phyloP scores from a whole-genome alignment of 208 protist genomes.

The Leishmania major region DNA sequence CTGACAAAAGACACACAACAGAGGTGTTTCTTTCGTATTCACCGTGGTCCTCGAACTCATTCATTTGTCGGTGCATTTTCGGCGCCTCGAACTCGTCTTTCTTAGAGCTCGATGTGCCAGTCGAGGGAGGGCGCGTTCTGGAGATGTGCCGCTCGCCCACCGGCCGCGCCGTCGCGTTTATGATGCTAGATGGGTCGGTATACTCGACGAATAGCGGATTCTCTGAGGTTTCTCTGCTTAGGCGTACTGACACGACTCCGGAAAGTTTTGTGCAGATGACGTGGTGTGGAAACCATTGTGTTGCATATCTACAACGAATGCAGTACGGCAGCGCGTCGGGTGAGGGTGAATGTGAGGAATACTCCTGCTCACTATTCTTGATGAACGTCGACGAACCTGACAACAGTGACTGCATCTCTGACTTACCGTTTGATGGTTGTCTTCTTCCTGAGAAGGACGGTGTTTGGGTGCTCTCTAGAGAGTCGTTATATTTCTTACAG shows the following conservation, averaged over 20 bases:
- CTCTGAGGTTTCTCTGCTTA: slow-evolving; percentile 58
- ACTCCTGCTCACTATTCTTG: slow-evolving; percentile 44
- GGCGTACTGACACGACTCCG: slow-evolving; percentile 10
- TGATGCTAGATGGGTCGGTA: slow-evolving; percentile 65
- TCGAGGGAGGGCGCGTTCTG: slow-evolving; percentile 54
- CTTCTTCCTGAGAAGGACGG: slow-evolving; percentile 69
- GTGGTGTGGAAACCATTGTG: slow-evolving; percentile 59
- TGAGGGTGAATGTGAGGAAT: slow-evolving; percentile 19
- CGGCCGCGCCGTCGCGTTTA: slow-evolving; percentile 42
- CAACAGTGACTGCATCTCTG: slow-evolving; percentile 51
- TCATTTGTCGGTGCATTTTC: slow-evolving; percentile 37
- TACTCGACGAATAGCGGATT: slow-evolving; percentile 60
- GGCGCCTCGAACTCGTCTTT: slow-evolving; percentile 19
- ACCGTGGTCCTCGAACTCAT: slow-evolving; percentile 18
- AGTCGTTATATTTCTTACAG: slow-evolving; percentile 74
- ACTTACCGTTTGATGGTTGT: slow-evolving; percentile 54
- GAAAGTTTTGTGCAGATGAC: slow-evolving; percentile 42
- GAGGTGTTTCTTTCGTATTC: slow-evolving; percentile 38
- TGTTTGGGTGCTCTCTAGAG: slow-evolving; percentile 48
- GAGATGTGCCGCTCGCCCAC: slow-evolving; percentile 62
- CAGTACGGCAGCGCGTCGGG: slow-evolving; percentile 15
- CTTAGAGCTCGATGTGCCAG: slow-evolving; percentile 52
- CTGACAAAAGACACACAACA: slow-evolving; percentile 6
- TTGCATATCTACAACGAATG: slow-evolving; percentile 41
- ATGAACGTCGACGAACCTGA: slow-evolving; percentile 55